Conservation (phyloP, 805 yeast genomes). For the Myxozyma nipponensis region DNA sequence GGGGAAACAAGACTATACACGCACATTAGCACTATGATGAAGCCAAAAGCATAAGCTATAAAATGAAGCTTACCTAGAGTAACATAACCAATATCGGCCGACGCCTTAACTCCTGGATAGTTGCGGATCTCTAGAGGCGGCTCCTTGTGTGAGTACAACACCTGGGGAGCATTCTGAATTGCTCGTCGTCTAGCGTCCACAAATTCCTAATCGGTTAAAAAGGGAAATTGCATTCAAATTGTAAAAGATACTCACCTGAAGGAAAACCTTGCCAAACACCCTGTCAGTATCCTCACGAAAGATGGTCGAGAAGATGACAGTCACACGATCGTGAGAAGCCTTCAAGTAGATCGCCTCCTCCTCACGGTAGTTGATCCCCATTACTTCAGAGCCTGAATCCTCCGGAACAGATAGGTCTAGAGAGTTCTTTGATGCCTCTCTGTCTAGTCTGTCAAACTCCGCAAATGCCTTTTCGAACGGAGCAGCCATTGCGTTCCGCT, state of each 20-base stretch:
- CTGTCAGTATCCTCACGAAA: constrained; percentile 97
- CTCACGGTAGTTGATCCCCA: constrained; percentile 81
- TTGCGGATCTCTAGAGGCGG: constrained; percentile 84
- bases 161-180: constrained; percentile 98
- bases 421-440: constrained; percentile 38
- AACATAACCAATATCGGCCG: constrained; percentile 52
- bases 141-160: constrained; percentile 78
- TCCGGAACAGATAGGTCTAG: constrained; percentile 42
- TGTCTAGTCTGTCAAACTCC: constrained; percentile 67
- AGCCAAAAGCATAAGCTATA: neutral
- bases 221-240: neutral
- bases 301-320: constrained; percentile 90
- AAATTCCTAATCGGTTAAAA: constrained; percentile 25
- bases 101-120: constrained; percentile 39
- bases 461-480: constrained; percentile 85
- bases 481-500: constrained; percentile 85
- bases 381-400: constrained; percentile 50
- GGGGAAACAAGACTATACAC: constrained; percentile 41
- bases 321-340: constrained; percentile 93
- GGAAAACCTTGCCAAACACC: constrained; percentile 79
- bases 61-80: constrained; percentile 46
- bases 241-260: constrained; percentile 45
- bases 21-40: neutral
- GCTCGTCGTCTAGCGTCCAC: constrained; percentile 59
- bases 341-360: constrained; percentile 86